A percentile compares a stretch with the other conserved stretches of the same genome.
phyloP scores from a whole-genome alignment of 1,284 basidiomycete genomes.

The Wallemia mellicola region DNA sequence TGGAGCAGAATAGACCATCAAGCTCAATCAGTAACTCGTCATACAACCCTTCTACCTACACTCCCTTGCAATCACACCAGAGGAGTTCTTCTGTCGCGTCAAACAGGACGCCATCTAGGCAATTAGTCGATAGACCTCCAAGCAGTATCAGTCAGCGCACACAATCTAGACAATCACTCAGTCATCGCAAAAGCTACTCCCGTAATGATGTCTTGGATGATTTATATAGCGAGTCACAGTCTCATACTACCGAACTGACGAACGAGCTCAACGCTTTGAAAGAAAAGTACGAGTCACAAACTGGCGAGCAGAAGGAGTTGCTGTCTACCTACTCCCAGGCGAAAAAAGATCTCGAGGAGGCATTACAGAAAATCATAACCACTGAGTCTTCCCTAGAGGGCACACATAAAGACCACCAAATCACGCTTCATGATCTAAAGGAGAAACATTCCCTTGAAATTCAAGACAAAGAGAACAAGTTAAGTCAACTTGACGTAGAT shows the following conservation, averaged over 20 bases:
- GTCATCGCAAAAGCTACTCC: not conserved
- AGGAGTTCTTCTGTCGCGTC: not conserved
- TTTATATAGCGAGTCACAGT: not conserved
- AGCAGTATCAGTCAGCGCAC: not conserved
- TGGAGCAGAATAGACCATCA: too few relatives aligned
- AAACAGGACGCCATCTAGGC: not conserved
- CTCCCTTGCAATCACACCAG: too few relatives aligned
- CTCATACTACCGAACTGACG: too few relatives aligned
- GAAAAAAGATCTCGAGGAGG: not conserved
- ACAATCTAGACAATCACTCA: not conserved
- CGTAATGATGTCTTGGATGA: not conserved
- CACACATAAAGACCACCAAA: not conserved
- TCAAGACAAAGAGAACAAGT: not conserved
- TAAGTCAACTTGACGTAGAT: not conserved
- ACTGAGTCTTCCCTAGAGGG: not conserved
- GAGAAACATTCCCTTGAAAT: not conserved
- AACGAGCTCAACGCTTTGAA: too few relatives aligned
- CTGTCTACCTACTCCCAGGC: not conserved
- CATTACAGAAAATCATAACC: not conserved
- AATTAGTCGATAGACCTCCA: not conserved
- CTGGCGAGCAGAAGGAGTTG: not conserved
- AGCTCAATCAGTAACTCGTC: too few relatives aligned
- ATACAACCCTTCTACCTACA: too few relatives aligned
- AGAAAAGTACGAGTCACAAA: not conserved
- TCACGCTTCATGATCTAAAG: not conserved